These are phyloP conservation scores for Botrytis aclada DNA, from an alignment of 2,329 filamentous ascomycete genomes.

Conservation along the genomic window DNA sequence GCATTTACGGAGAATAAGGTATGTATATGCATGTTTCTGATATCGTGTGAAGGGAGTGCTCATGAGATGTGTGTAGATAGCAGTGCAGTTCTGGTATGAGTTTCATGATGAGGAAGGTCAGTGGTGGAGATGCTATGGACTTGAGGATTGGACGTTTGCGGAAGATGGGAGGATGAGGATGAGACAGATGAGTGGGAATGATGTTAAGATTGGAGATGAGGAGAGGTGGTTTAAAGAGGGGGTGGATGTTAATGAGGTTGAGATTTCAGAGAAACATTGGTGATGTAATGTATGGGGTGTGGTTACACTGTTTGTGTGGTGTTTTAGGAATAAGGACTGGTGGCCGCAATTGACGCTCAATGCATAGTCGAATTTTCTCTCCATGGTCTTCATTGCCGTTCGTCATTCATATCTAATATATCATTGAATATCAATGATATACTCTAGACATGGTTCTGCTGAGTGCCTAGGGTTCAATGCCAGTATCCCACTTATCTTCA, in stretches of 20 bases:
- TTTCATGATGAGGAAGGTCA: constrained; percentile 72
- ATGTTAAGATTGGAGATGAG: constrained; percentile 58
- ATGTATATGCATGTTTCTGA: constrained; percentile 13
- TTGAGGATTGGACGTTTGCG: constrained; percentile 77
- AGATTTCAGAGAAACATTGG: constrained; percentile 68
- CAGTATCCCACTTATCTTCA: background rate
- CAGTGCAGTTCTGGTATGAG: constrained; percentile 76
- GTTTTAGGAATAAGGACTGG: background rate
- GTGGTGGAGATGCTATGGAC: constrained; percentile 85
- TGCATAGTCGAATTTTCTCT: background rate
- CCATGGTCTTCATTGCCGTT: background rate
- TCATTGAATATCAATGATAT: too few relatives aligned
- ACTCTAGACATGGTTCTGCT: background rate
- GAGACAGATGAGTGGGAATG: constrained; percentile 73
- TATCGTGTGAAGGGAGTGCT: background rate
- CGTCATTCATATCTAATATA: background rate
- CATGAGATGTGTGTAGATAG: constrained; percentile 50
- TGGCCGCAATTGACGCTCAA: background rate
- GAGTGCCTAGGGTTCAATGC: background rate
- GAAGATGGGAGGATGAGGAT: constrained; percentile 69
- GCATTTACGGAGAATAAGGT: constrained; percentile 67
- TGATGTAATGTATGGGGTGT: constrained; percentile 35
- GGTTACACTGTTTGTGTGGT: background rate
- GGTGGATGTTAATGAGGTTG: constrained; percentile 64
- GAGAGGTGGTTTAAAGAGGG: constrained; percentile 69